Base-by-base conservation (phyloP, 176 grass and related monocot species). In the Panicum miliaceum region DNA sequence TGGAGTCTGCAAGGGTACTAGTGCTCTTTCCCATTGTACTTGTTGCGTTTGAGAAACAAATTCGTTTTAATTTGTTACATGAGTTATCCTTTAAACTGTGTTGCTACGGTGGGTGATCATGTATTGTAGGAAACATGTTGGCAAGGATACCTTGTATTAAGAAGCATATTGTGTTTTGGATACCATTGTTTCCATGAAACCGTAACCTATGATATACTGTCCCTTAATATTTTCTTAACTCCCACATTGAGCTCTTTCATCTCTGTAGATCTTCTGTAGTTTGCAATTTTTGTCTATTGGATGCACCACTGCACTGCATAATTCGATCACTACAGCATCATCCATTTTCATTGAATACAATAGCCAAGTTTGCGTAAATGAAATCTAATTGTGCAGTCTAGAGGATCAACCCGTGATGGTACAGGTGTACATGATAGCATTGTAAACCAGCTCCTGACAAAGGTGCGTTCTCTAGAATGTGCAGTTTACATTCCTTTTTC, bases 341-440 rank as follows among this genome's bases (percentile, higher is more conserved):
- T 65, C 57, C 65, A 41, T 58, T 72, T 68, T 86, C 48, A 65
- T 90, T 86, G 57, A 66, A 40, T 16, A 34, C 64, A 78, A 59
- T 23, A 61, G 12, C 48, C 2, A 47, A 66, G 22, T 3, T 88
- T 66, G 27, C 51, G 32, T 80, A 41, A 66, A 57, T 62, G 16
- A 76, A 73, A 27, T 75, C 50, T 90, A 64, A 81, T 71, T 89
- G 23, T 89, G 66, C 77, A 97, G 94, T 94, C 94, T 85, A 92
- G 94, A 91, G 94, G 94, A 45, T 97, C 90, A 67, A 97, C 92
- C 71, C 92, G 90, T 53, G 94, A 97, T 90, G 90, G 94, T 78
- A 97, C 94, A 65, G 94, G 92, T 46, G 94, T 97, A 78, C 94
- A 97, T 87, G 94, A 97, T 70, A 90, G 94, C 88, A 97, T 94